phyloP scores from a whole-genome alignment of 805 yeast genomes.

The Ogataea methanolica region DNA sequence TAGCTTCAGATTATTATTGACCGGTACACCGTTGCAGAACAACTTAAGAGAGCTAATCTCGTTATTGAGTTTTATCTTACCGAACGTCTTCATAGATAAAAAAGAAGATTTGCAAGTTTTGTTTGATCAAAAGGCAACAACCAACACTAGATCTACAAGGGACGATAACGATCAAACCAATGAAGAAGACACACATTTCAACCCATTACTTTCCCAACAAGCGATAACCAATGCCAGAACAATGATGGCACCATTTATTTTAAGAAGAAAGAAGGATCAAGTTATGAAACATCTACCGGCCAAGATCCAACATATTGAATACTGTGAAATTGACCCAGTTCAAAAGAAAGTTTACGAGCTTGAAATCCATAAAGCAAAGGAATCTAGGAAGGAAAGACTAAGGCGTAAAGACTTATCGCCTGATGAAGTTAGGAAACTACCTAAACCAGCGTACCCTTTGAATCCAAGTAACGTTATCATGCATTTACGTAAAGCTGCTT shows the following conservation, averaged over 20 bases:
- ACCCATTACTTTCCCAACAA: slow-evolving; percentile 83
- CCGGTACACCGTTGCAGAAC: slow-evolving; percentile 97
- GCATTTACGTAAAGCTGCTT: slow-evolving; percentile 86
- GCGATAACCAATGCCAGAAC: slow-evolving; percentile 91
- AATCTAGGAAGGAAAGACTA: slow-evolving; percentile 38
- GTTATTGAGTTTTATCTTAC: slow-evolving; percentile 84
- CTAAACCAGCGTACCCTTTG: slow-evolving; percentile 18
- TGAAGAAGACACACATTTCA: slow-evolving; percentile 44
- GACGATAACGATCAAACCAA: slow-evolving; percentile 28
- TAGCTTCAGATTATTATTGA: slow-evolving; percentile 76
- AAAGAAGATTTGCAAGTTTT: slow-evolving; percentile 76
- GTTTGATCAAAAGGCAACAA: slow-evolving; percentile 82
- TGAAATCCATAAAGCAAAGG: slow-evolving; percentile 45
- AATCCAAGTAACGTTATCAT: slow-evolving; percentile 70
- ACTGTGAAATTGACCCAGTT: slow-evolving; percentile 55
- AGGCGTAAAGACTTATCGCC: slow-evolving; percentile 33
- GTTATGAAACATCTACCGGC: slow-evolving; percentile 86
- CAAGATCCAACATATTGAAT: slow-evolving; percentile 59
- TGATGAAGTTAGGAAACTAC: slow-evolving; percentile 31
- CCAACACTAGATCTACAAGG: slow-evolving; percentile 37
- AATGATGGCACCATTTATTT: slow-evolving; percentile 97
- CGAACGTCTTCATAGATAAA: slow-evolving; percentile 72
- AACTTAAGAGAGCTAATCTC: slow-evolving; percentile 88
- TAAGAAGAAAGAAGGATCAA: slow-evolving; percentile 88
- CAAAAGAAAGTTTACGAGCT: slow-evolving; percentile 60